Evolutionary conservation across 2,329 filamentous ascomycete genomes (phyloP), one percentile per base, ranked within the genome.

Genomic region (Colletotrichum orchidophilum): DNA sequence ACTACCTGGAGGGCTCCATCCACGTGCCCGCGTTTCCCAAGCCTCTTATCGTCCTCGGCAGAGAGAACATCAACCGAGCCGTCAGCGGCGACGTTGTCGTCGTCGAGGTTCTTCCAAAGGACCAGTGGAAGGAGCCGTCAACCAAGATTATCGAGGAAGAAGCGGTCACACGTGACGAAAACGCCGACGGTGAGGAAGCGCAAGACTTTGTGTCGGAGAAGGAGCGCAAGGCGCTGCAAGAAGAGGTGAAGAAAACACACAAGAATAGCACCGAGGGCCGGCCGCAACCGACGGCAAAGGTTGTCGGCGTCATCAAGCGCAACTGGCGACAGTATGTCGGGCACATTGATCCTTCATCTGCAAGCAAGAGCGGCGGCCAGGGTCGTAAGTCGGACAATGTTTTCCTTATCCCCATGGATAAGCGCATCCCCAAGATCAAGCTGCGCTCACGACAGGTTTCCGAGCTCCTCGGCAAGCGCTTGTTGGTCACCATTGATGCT

Each of bases 261-360:
- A 92, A 91, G 63, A 92, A 92, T 78, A 90, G 86, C 64, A 88
- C 88, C 0, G 95, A 98, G 81, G 92, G 92, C 54, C 90, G 91
- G 60, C 90, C 94, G 3, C 95, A 98, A 76, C 96, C 96, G 7
- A 98, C 96, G 7, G 96, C 96, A 29, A 94, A 90, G 79, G 93
- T 99, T 13, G 94, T 98, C 7, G 96, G 96, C 58, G 88, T 98
- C 27, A 90, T 97, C 79, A 98, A 97, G 83, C 91, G 96, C 63
- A 98, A 98, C 81, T 99, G 96, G 96, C 90, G 96, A 72, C 97
- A 98, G 81, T 98, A 98, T 76, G 96, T 99, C 73, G 96, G 96
- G 2, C 95, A 98, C 78, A 92, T 99, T 67, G 96, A 99, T 79
- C 91, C 92, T 61, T 94, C 93, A 12, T 97, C 95, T 2, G 92